Base-by-base conservation (phyloP, 768 basidiomycete genomes). In the Lentinula sp. region DNA sequence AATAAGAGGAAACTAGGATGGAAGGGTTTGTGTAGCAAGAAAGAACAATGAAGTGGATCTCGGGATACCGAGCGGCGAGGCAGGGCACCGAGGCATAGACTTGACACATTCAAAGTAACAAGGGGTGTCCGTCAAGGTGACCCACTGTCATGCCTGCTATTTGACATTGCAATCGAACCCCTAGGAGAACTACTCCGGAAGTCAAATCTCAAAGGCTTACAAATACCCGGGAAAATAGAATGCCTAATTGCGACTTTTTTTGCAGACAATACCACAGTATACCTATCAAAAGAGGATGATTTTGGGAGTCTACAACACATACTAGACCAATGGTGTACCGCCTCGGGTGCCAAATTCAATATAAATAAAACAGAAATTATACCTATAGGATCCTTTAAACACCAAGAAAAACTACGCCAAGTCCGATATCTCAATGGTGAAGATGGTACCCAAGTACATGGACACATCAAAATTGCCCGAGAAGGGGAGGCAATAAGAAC, bases 151-250 rank as follows among this genome's bases (percentile, higher is more conserved):
- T n/a, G n/a, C n/a, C n/a, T n/a, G n/a, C n/a, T n/a, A n/a, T n/a
- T n/a, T n/a, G n/a, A n/a, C n/a, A n/a, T n/a, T n/a, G n/a, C n/a
- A n/a, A 74, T 73, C 0, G 69, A 74, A 51, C 70, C 72, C 0
- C 61, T 73, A 5, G 69, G 67, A 1, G 43, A 56, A n/a, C 56
- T 59, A 7, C 51, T 72, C 0, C n/a, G 71, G 32, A 46, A 54
- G 23, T 56, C 65, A 50, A 43, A 10, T 8, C 46, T 73, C 0
- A 7, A 56, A 8, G 71, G 69, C 1, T 66, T 65, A 16, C 32
- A 41, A 4, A 61, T 70, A 0, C 65, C 65, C 0, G 63, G 64
- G 58, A 66, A 3, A 50, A n/a, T n/a, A n/a, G n/a, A n/a, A n/a
- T n/a, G 43, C 0, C 35, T 70, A 0, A 57, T 66, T 0, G 51